Conservation (phyloP, 106 monocot species). For the Iris macrosiphon region DNA sequence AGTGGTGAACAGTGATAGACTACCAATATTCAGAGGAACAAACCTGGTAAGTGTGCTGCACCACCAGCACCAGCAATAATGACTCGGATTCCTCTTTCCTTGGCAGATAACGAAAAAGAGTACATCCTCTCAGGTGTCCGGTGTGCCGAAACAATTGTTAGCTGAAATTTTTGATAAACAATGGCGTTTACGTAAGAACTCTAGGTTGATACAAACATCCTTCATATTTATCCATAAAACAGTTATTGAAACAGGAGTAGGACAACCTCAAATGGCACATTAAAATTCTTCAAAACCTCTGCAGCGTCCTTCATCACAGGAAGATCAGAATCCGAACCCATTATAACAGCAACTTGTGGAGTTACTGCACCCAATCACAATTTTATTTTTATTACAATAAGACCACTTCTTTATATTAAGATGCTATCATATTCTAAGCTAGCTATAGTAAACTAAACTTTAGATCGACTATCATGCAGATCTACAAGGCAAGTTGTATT, state of each 20-base stretch:
- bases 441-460: no score
- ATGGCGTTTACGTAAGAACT: neutral
- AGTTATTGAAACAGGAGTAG: constrained; percentile 4
- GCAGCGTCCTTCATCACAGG: constrained; percentile 97
- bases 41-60: constrained; percentile 97
- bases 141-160: constrained; percentile 96
- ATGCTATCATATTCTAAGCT: no score
- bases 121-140: constrained; percentile 96
- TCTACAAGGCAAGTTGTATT: no score
- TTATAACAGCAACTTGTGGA: constrained; percentile 78
- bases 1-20: neutral
- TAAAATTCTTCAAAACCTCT: constrained; percentile 51
- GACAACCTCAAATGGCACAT: constrained; percentile 79
- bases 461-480: no score
- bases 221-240: no score
- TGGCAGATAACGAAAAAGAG: constrained; percentile 76
- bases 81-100: constrained; percentile 64
- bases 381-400: no score
- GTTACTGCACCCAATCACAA: constrained; percentile 27
- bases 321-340: constrained; percentile 99
- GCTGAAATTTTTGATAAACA: constrained; percentile 27
- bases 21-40: neutral
- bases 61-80: constrained; percentile 99
- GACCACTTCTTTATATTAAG: no score
- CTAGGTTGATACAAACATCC: neutral